Percentiles rank a stretch among this genome's conserved stretches.
These are phyloP conservation scores for Aspergillus thermomutatus DNA, from an alignment of 2,329 filamentous ascomycete genomes.

Conservation along the genomic window DNA sequence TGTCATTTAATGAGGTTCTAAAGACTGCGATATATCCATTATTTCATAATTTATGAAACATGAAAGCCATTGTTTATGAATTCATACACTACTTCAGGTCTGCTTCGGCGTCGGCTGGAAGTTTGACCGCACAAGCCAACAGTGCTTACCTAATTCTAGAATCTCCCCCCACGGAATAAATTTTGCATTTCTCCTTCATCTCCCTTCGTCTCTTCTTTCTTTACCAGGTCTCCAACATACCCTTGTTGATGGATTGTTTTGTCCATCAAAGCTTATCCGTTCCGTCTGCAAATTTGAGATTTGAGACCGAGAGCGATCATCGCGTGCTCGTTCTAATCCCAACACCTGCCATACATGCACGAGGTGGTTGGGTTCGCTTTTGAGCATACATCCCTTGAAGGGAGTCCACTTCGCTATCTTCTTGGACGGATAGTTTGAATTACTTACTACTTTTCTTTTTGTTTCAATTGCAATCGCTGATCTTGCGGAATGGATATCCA, in stretches of 20 bases:
- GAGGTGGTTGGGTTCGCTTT: slow-evolving; percentile 44
- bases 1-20: neutral
- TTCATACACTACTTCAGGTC: neutral
- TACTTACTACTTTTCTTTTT: neutral
- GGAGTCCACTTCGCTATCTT: neutral
- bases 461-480: neutral
- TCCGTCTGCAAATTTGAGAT: slow-evolving; percentile 43
- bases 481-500: neutral
- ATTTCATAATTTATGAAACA: neutral
- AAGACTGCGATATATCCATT: neutral
- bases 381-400: slow-evolving; percentile 36
- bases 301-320: slow-evolving; percentile 40
- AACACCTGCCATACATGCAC: slow-evolving; percentile 26
- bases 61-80: neutral
- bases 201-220: slow-evolving; percentile 20
- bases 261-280: slow-evolving; percentile 17
- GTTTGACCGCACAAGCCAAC: neutral
- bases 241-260: slow-evolving; percentile 38
- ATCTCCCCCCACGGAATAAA: slow-evolving; percentile 10
- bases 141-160: slow-evolving; percentile 12
- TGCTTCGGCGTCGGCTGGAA: neutral
- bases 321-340: slow-evolving; percentile 44
- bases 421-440: neutral
- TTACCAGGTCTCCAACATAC: slow-evolving; percentile 45
- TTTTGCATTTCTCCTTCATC: slow-evolving; percentile 16